Conservation (phyloP, 208 protist species). For the Trypanosomatidae sp. region DNA sequence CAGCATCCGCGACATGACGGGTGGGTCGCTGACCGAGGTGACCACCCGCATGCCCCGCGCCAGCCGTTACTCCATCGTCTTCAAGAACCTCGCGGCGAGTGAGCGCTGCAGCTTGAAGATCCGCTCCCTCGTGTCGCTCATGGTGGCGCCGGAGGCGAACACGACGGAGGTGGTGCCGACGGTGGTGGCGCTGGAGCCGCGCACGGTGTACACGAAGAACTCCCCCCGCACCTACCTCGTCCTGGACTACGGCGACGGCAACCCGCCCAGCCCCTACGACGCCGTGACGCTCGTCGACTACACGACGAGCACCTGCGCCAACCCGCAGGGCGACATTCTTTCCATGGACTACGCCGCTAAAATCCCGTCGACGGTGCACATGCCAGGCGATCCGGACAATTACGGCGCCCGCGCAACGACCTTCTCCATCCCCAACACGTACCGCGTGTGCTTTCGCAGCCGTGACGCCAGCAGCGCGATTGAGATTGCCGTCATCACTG, state of each 20-base stretch:
- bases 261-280: constrained; percentile 3
- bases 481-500: constrained; percentile 53
- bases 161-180: constrained; percentile 22
- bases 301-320: constrained; percentile 21
- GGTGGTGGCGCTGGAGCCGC: constrained; percentile 53
- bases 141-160: neutral
- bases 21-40: constrained; percentile 53
- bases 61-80: constrained; percentile 47
- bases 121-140: constrained; percentile 37
- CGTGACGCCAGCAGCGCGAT: neutral
- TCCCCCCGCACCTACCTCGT: constrained; percentile 36
- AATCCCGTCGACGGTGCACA: constrained; percentile 20
- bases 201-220: constrained; percentile 47
- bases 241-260: constrained; percentile 35
- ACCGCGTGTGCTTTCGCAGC: constrained; percentile 56
- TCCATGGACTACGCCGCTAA: constrained; percentile 33
- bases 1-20: constrained; percentile 57
- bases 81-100: constrained; percentile 55
- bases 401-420: constrained; percentile 33
- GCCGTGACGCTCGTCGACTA: constrained; percentile 36
- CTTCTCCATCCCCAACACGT: constrained; percentile 42
- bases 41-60: constrained; percentile 29
- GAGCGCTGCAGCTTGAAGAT: constrained; percentile 41
- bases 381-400: constrained; percentile 4
- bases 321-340: constrained; percentile 2